Evolutionary conservation across 1,284 basidiomycete genomes (phyloP).

Genomic region (Irpex sp.): DNA sequence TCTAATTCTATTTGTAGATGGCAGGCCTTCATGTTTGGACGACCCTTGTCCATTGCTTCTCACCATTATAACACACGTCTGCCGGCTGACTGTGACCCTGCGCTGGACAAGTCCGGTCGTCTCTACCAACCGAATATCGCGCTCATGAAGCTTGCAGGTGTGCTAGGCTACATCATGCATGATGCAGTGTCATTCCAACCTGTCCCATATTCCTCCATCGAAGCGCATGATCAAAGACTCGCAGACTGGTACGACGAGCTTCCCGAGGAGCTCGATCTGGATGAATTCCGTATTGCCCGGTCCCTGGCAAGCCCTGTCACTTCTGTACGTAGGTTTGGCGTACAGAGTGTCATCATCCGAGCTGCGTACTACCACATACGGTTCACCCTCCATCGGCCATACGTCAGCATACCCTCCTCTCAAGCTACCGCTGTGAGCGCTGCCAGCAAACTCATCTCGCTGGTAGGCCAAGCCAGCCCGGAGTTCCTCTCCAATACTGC

Average conservation of each 20-base stretch:
- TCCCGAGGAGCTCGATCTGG: conserved; percentile 67
- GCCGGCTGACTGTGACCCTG: conserved; percentile 60
- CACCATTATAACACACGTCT: conserved; percentile 79
- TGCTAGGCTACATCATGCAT: conserved; percentile 79
- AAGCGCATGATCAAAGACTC: conserved; percentile 63
- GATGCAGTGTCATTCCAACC: conserved; percentile 73
- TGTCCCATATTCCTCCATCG: conserved; percentile 70
- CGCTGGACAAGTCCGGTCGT: conserved; percentile 54
- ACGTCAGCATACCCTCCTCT: conserved; percentile 58
- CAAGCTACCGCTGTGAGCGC: conserved; percentile 69
- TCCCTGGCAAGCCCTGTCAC: conserved; percentile 58
- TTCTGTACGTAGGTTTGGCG: conserved; percentile 56
- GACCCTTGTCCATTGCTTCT: conserved; percentile 66
- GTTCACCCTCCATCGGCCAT: conserved; percentile 77
- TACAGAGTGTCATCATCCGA: conserved; percentile 74
- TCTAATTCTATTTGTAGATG: conserved; percentile 42
- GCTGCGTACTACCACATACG: conserved; percentile 76
- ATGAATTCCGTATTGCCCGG: conserved; percentile 67
- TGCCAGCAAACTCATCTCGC: conserved; percentile 71
- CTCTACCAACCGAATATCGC: conserved; percentile 70
- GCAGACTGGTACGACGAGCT: conserved; percentile 70
- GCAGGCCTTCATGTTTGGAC: conserved; percentile 84
- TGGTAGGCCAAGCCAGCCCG: conserved; percentile 55
- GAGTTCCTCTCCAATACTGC: conserved; percentile 67
- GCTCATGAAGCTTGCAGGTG: conserved; percentile 69